These are phyloP conservation scores for Candida corydali DNA, from an alignment of 805 yeast genomes.

Conservation along the genomic window DNA sequence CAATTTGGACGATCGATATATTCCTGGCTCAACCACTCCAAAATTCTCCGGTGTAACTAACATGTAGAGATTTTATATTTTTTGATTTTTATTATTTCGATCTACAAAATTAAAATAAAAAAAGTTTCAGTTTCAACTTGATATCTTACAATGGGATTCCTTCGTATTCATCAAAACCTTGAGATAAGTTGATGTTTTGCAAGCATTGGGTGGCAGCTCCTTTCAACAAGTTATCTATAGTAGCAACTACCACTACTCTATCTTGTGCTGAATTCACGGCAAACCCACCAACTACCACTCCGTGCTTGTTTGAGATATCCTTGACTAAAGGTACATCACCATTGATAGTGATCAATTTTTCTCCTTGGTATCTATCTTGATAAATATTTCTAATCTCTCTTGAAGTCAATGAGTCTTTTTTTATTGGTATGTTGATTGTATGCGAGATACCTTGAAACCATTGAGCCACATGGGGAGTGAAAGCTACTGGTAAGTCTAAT, in stretches of 20 bases:
- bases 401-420: slow-evolving; percentile 58
- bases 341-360: slow-evolving; percentile 74
- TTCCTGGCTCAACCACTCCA: slow-evolving; percentile 85
- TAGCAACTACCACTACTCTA: slow-evolving; percentile 91
- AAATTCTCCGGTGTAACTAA: slow-evolving; percentile 90
- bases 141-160: slow-evolving; percentile 89
- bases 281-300: slow-evolving; percentile 92
- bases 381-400: slow-evolving; percentile 81
- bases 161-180: slow-evolving; percentile 89
- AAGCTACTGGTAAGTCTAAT: slow-evolving; percentile 76
- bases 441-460: slow-evolving; percentile 99
- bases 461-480: slow-evolving; percentile 96
- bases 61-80: slow-evolving; percentile 50
- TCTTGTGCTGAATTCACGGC: slow-evolving; percentile 85
- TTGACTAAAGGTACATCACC: slow-evolving; percentile 93
- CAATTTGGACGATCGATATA: slow-evolving; percentile 74
- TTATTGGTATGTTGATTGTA: slow-evolving; percentile 87
- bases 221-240: slow-evolving; percentile 91
- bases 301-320: slow-evolving; percentile 91
- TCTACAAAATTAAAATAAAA: too few relatives aligned
- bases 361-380: slow-evolving; percentile 85
- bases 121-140: too few relatives aligned
- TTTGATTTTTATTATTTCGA: neutral
- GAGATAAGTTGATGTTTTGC: slow-evolving; percentile 88
- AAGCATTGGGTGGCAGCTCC: slow-evolving; percentile 99